Base-by-base conservation (phyloP, 306 rosid species). In the Citrullus amarus region DNA sequence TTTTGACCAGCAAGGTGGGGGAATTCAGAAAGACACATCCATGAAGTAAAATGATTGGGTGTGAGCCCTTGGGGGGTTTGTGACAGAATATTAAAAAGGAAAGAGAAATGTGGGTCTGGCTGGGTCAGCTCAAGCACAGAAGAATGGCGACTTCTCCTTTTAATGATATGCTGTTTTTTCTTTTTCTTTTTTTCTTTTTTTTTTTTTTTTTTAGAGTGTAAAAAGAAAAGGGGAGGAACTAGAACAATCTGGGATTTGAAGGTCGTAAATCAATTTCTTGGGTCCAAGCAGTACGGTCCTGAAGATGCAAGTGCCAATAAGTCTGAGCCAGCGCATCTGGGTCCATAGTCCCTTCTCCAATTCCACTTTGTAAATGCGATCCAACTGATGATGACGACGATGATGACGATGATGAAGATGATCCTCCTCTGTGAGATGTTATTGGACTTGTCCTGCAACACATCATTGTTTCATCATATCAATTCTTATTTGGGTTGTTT, bases 311-410 rank as follows among this genome's bases (percentile, higher is more conserved):
- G 46, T 91, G 90, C 99, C 99, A 95, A 81, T 91, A 95, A 74
- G 93, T 91, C 22, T 89, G 97, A 84, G 99, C 99, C 86, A 95
- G 39, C 20, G 88, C 89, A 61, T 95, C 92, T 0, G 98, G 98
- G 88, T 95, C 96, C 96, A 92, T 81, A 0, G 79, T 62, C 25
- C 79, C 88, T 39, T 77, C 80, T 6, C 81, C 73, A 7, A 65
- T 84, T 41, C 83, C 80, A 59, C 81, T 25, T 67, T 39, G 72
- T 57, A 16, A 58, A 53, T 79, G 89, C 50, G 87, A 87, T 75
- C 82, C 90, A 65, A 67, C 79, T 12, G 83, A 70, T 6, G 75
- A 72, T 8, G 77, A 72, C 6, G 77, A 48, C 0, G 77, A 73
- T 5, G 77, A 30, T 8, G 76, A 25, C 14, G 76, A 46, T 6